Evolutionary conservation across 2,329 filamentous ascomycete species (phyloP).

Genomic region (Neoscytalidium dimidiatum): DNA sequence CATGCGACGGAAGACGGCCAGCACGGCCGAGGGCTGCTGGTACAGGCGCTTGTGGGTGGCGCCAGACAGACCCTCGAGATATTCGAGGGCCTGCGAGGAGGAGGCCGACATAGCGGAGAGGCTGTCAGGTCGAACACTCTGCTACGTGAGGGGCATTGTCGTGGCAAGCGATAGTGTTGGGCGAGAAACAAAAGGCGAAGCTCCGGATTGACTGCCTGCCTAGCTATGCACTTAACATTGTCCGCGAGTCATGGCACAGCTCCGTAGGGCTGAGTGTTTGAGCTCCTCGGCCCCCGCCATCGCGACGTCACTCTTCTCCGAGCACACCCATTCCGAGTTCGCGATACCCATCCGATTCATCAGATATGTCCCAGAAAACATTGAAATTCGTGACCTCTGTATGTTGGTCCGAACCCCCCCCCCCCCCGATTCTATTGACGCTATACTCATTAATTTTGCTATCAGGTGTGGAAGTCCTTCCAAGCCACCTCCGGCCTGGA

Average conservation of each 20-base stretch:
- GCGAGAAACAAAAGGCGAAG: background rate
- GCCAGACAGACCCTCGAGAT: conserved; percentile 87
- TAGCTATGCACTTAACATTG: background rate
- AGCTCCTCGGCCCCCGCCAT: background rate
- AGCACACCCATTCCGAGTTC: background rate
- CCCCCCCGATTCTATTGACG: conserved; percentile 1
- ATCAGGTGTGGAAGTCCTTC: conserved; percentile 82
- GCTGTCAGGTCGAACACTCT: conserved; percentile 27
- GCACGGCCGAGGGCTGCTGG: conserved; percentile 90
- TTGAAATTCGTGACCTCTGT: conserved; percentile 67
- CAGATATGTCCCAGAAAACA: conserved; percentile 39
- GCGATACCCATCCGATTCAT: background rate
- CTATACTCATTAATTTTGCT: conserved; percentile 26
- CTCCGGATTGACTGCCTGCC: background rate
- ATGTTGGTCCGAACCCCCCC: conserved; percentile 29
- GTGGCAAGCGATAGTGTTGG: conserved; percentile 17
- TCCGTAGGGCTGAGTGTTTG: conserved; percentile 1
- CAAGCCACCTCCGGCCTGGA: conserved; percentile 83
- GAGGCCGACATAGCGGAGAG: conserved; percentile 55
- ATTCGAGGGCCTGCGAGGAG: conserved; percentile 72
- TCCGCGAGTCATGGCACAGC: conserved; percentile 1
- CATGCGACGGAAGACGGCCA: conserved; percentile 97
- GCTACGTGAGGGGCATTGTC: conserved; percentile 36
- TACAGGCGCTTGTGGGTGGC: conserved; percentile 91
- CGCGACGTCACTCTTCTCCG: conserved; percentile 11